Evolutionary conservation across 2,329 filamentous ascomycete species (phyloP).

Genomic region (Ascochyta pisi): DNA sequence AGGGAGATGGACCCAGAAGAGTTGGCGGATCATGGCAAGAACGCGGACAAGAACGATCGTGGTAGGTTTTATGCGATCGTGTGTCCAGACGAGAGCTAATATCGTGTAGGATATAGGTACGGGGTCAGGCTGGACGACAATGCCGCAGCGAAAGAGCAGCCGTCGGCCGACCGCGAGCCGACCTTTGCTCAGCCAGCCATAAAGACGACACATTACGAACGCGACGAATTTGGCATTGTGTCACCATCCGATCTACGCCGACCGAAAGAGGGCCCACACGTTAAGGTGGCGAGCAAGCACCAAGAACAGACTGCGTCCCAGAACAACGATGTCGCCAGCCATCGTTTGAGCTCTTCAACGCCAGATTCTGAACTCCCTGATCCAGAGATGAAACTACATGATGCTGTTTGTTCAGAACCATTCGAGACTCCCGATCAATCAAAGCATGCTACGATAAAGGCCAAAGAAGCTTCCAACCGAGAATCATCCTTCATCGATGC

Average conservation of each 20-base stretch:
- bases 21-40: not conserved
- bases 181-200: conserved; percentile 25
- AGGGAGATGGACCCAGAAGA: conserved; percentile 31
- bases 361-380: too few relatives aligned
- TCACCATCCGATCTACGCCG: conserved; percentile 45
- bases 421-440: not conserved
- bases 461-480: conserved; percentile 8
- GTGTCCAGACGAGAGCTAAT: not conserved
- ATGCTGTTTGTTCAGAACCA: not conserved
- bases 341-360: not conserved
- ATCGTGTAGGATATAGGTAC: not conserved
- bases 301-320: not conserved
- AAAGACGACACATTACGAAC: conserved; percentile 24
- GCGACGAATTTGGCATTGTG: conserved; percentile 28
- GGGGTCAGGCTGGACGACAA: conserved; percentile 2
- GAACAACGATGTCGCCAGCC: not conserved
- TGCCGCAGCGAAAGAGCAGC: not conserved
- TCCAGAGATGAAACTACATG: not conserved
- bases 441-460: not conserved
- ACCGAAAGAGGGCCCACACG: conserved; percentile 27
- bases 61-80: not conserved
- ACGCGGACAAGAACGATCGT: not conserved
- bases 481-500: conserved; percentile 34
- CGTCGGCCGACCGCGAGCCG: conserved; percentile 5
- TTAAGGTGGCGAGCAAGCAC: conserved; percentile 5